Base-by-base conservation (phyloP, 768 basidiomycete genomes). In the Hericium coralloides region DNA sequence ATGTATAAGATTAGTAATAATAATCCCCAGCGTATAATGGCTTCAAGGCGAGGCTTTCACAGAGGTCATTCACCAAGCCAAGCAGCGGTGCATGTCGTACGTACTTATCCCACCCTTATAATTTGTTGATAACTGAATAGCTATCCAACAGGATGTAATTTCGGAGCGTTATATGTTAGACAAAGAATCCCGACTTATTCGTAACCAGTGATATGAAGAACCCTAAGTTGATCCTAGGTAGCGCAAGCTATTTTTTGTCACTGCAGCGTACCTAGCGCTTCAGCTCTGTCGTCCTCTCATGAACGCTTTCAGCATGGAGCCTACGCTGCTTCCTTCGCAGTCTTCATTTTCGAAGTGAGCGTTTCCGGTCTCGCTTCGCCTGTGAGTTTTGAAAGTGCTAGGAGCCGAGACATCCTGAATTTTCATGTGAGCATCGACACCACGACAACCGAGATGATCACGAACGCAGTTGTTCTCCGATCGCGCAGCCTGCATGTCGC, bases 1-100 rank as follows among this genome's bases (percentile, higher is more conserved):
- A n/a, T n/a, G n/a, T n/a, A n/a, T n/a, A n/a, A n/a, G n/a, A n/a
- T n/a, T n/a, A n/a, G n/a, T n/a, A n/a, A n/a, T n/a, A n/a, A n/a
- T n/a, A n/a, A n/a, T n/a, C n/a, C 66, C 69, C 66, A 17, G 80
- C 85, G n/a, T 92, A 89, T 68, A 72, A 72, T 59, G 74, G 70
- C 6, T 68, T 95, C 41, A 74, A 78, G 79, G 79, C 12, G 82
- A 83, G 23, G 72, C 74, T 48, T 65, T 94, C 43, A 70, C 70
- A 38, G 83, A 87, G 58, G 86, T 79, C 12, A 82, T 92, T 51
- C 23, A 94, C 91, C 6, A 83, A 82, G 63, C 92, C 91, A 7
- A 87, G 90, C 57, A 81, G 78, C 57, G 92, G 92, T 7, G 92
- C 89, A 15, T 89, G 85, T 70, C 84, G 89, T 89, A 66, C 64